Evolutionary conservation across 208 protist species (phyloP).

Genomic region (Crithidia mellificae): DNA sequence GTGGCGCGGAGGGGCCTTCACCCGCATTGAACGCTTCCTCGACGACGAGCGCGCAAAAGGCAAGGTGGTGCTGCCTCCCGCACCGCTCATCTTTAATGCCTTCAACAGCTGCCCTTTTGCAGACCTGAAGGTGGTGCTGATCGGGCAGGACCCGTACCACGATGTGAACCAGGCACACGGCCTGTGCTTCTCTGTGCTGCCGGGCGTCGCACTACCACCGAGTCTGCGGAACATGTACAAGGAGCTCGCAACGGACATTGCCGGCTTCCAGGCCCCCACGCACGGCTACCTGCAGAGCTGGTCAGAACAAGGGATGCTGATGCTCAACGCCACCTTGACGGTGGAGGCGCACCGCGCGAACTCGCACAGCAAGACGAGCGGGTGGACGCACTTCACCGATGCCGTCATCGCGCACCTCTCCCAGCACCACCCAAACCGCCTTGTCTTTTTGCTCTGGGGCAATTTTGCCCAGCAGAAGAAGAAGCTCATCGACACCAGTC

Average conservation of each 20-base stretch:
- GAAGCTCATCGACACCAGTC: slow-evolving; percentile 74
- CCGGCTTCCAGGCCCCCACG: slow-evolving; percentile 78
- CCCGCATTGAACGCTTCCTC: slow-evolving; percentile 69
- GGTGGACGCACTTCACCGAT: slow-evolving; percentile 97
- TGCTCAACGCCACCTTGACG: slow-evolving; percentile 97
- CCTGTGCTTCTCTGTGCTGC: slow-evolving; percentile 95
- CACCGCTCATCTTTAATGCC: slow-evolving; percentile 84
- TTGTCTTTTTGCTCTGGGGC: slow-evolving; percentile 97
- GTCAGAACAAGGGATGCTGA: slow-evolving; percentile 96
- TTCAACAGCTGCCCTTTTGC: slow-evolving; percentile 92
- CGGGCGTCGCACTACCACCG: slow-evolving; percentile 84
- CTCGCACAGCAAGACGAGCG: slow-evolving; percentile 87
- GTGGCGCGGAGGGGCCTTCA: slow-evolving; percentile 52
- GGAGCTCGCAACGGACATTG: slow-evolving; percentile 89
- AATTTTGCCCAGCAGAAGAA: slow-evolving; percentile 92
- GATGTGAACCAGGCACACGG: slow-evolving; percentile 95
- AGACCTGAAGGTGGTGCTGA: slow-evolving; percentile 92
- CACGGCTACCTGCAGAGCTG: slow-evolving; percentile 95
- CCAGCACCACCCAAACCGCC: slow-evolving; percentile 45
- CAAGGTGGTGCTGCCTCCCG: slow-evolving; percentile 80
- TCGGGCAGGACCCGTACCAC: slow-evolving; percentile 98
- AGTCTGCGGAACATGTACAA: slow-evolving; percentile 97
- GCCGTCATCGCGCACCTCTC: slow-evolving; percentile 88
- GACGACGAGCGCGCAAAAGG: slow-evolving; percentile 41
- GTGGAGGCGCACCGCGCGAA: slow-evolving; percentile 93